phyloP scores from a whole-genome alignment of 2,329 filamentous ascomycete genomes.

The Penicillium crustosum region DNA sequence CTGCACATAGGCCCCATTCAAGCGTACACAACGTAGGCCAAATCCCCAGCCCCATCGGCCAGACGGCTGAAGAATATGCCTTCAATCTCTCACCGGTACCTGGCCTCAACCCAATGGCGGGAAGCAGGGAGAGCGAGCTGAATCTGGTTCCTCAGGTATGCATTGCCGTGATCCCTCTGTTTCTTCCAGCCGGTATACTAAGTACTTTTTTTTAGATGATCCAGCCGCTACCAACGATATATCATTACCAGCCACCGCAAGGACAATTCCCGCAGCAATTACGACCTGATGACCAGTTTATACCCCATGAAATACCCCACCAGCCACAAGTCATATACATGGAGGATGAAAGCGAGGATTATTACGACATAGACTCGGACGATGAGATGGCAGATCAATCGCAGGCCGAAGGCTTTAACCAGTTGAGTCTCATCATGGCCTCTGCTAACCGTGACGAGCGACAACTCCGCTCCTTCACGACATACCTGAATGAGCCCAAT shows the following conservation, averaged over 20 bases:
- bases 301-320: slow-evolving; percentile 13
- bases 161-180: neutral
- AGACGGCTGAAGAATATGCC: slow-evolving; percentile 6
- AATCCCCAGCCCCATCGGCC: neutral
- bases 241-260: slow-evolving; percentile 15
- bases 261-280: slow-evolving; percentile 6
- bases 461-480: slow-evolving; percentile 51
- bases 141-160: slow-evolving; percentile 8
- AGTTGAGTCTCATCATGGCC: slow-evolving; percentile 46
- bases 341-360: slow-evolving; percentile 60
- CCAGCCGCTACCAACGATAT: slow-evolving; percentile 4
- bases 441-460: slow-evolving; percentile 48
- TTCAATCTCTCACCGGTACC: neutral
- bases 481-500: slow-evolving; percentile 49
- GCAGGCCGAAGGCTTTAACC: slow-evolving; percentile 36
- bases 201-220: neutral
- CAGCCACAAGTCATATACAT: slow-evolving; percentile 38
- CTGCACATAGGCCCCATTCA: neutral
- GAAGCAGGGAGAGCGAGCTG: neutral
- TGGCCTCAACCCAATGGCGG: neutral
- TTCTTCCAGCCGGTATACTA: neutral
- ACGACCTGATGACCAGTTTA: slow-evolving; percentile 9
- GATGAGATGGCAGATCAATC: slow-evolving; percentile 54
- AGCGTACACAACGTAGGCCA: neutral
- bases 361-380: slow-evolving; percentile 62